These are phyloP conservation scores for Phytophthora pluvialis DNA, from an alignment of 352 stramenopile genomes.

Conservation along the genomic window DNA sequence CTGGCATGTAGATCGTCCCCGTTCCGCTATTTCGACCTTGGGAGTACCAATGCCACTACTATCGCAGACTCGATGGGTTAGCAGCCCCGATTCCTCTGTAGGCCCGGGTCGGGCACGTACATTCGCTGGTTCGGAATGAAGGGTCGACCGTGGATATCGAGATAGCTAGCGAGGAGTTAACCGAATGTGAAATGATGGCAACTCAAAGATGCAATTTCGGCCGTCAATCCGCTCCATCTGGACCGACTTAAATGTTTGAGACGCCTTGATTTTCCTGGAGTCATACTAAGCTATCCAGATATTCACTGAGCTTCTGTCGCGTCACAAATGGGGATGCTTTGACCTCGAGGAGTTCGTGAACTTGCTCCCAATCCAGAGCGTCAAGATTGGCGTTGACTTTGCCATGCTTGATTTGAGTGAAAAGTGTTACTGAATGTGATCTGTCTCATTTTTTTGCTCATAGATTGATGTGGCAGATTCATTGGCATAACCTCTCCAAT, in stretches of 20 bases:
- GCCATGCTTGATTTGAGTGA: neutral
- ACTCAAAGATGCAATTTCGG: neutral
- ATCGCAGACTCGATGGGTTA: neutral
- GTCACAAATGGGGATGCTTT: neutral
- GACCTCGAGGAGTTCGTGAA: neutral
- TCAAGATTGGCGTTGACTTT: neutral
- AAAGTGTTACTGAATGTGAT: too few species aligned
- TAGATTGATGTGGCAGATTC: neutral
- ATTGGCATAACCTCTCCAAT: too few species aligned
- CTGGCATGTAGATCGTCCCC: neutral
- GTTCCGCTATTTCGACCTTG: neutral
- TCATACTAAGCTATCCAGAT: neutral
- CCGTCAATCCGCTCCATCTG: slow-evolving; percentile 2
- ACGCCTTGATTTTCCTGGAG: neutral
- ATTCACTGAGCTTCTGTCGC: slow-evolving; percentile 3
- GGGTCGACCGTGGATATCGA: neutral
- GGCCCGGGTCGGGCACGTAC: neutral
- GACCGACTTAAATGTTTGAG: neutral
- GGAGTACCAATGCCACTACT: neutral
- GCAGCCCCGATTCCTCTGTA: neutral
- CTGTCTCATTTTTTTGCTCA: slow-evolving; percentile 1
- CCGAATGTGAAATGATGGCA: neutral
- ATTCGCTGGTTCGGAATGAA: slow-evolving; percentile 1
- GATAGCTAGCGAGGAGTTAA: too few species aligned
- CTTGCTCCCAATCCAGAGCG: neutral